Evolutionary conservation across 768 basidiomycete genomes (phyloP).

Genomic region (Pulveroboletus sp.): DNA sequence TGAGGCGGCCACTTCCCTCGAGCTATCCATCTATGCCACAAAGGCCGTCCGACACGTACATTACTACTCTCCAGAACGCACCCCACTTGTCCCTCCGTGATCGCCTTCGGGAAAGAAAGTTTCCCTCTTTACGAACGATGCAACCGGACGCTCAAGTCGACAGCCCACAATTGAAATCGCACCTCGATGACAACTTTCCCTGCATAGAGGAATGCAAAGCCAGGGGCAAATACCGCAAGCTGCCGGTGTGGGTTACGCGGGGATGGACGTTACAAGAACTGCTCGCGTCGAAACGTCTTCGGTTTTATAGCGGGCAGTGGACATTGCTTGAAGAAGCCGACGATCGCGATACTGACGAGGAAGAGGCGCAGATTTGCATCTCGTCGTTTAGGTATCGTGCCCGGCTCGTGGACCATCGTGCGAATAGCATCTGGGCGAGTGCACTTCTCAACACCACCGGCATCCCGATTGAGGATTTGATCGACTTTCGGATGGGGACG

Average conservation of each 20-base stretch:
- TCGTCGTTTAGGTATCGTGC: constrained; percentile 19
- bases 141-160: constrained; percentile 24
- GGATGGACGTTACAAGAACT: constrained; percentile 30
- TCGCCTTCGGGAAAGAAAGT: neutral
- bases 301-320: constrained; percentile 27
- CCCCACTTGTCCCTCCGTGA: constrained; percentile 9
- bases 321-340: constrained; percentile 22
- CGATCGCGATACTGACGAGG: constrained; percentile 13
- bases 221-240: constrained; percentile 5
- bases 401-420: constrained; percentile 20
- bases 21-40: neutral
- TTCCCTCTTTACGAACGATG: constrained; percentile 5
- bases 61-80: neutral
- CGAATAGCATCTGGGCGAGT: constrained; percentile 6
- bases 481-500: constrained; percentile 13
- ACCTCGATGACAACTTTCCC: constrained; percentile 10
- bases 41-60: constrained; percentile 2
- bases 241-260: constrained; percentile 20
- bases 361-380: constrained; percentile 5
- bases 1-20: constrained; percentile 10
- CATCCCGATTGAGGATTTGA: constrained; percentile 7
- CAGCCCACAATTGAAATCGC: constrained; percentile 2
- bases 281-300: constrained; percentile 25
- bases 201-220: neutral
- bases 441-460: constrained; percentile 17